Conservation (phyloP, 129 eudicot species). For the Centrapalus pauciflorus region DNA sequence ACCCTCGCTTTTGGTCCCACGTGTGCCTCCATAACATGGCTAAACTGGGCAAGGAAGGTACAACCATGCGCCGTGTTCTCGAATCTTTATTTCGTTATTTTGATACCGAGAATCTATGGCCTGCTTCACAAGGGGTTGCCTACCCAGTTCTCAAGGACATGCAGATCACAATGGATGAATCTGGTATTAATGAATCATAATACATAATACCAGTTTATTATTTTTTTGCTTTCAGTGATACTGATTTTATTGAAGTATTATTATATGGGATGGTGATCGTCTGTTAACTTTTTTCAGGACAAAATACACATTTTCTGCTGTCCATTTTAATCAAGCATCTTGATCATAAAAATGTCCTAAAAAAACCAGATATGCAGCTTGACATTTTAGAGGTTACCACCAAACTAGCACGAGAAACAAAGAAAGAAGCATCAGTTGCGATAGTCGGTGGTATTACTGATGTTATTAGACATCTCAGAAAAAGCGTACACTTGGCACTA, state of each 20-base stretch:
- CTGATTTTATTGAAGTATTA: background rate
- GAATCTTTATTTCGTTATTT: constrained; percentile 87
- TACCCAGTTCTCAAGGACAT: constrained; percentile 75
- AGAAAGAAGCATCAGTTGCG: constrained; percentile 64
- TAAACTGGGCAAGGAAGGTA: constrained; percentile 77
- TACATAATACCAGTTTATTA: background rate
- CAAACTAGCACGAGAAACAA: constrained; percentile 63
- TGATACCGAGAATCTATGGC: constrained; percentile 66
- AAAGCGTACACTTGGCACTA: constrained; percentile 65
- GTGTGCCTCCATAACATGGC: constrained; percentile 93
- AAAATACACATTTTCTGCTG: constrained; percentile 78
- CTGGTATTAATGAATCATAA: constrained; percentile 68
- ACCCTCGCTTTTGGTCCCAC: constrained; percentile 87
- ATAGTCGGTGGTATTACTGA: constrained; percentile 78
- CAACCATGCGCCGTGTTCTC: constrained; percentile 85
- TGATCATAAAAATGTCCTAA: constrained; percentile 85
- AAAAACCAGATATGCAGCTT: constrained; percentile 86
- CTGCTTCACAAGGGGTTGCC: constrained; percentile 58
- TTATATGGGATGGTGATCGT: background rate
- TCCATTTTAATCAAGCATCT: constrained; percentile 86
- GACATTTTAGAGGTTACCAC: constrained; percentile 66
- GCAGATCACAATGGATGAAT: constrained; percentile 75
- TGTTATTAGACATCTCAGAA: constrained; percentile 78
- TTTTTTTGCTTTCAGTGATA: background rate
- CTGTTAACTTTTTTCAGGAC: constrained; percentile 54